Conservation (phyloP, 1,139 yeast species). For the Williopsis jadinii region DNA sequence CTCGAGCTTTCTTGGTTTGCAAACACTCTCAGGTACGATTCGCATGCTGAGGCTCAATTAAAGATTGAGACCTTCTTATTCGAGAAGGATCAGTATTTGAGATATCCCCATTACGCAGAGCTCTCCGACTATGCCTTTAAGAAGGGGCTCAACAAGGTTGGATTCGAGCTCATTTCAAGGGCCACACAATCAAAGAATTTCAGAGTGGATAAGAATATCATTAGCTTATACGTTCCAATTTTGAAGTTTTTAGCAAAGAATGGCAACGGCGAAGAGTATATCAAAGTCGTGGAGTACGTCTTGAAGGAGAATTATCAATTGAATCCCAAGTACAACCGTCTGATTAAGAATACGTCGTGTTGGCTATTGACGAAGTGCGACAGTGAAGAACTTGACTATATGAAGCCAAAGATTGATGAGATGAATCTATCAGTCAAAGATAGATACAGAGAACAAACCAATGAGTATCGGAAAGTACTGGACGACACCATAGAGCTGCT, state of each 20-base stretch:
- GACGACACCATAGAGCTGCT: background rate
- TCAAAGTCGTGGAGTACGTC: background rate
- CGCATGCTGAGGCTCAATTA: background rate
- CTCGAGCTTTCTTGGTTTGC: slow-evolving; percentile 12
- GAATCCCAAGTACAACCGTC: too few species aligned
- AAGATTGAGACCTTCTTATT: slow-evolving; percentile 7
- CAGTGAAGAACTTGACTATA: background rate
- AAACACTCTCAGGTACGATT: background rate
- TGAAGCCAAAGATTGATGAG: background rate
- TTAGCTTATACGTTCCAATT: slow-evolving; percentile 5
- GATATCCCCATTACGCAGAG: slow-evolving; percentile 5
- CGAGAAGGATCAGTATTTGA: slow-evolving; percentile 3
- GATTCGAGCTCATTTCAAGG: slow-evolving; percentile 8
- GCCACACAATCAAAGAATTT: slow-evolving; percentile 7
- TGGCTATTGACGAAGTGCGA: background rate
- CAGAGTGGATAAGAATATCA: slow-evolving; percentile 2
- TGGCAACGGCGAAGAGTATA: slow-evolving; percentile 2
- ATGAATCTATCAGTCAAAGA: background rate
- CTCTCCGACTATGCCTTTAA: slow-evolving; percentile 8
- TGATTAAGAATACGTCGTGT: background rate
- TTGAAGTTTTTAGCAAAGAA: slow-evolving; percentile 6
- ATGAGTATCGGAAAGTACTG: background rate
- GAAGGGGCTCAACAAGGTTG: slow-evolving; percentile 2
- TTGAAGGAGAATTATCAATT: background rate
- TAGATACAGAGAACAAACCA: background rate